Conservation (phyloP, 805 yeast genomes). For the Hermanozyma aechmeae region DNA sequence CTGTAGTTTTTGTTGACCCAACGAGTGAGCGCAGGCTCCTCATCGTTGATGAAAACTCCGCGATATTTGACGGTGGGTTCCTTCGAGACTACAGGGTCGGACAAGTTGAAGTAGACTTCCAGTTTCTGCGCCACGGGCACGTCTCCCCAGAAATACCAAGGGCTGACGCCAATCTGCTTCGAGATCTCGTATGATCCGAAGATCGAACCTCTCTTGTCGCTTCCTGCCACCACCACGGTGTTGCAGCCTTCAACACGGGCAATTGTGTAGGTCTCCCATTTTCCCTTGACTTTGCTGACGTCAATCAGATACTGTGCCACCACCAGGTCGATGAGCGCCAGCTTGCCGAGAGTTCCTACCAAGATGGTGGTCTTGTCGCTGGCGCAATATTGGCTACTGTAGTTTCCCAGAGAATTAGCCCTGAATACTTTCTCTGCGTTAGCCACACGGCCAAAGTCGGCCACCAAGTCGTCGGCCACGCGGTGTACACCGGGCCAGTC, state of each 20-base stretch:
- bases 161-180: conserved; percentile 10
- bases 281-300: conserved; percentile 7
- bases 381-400: too few relatives aligned
- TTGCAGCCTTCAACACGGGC: conserved; percentile 2
- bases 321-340: conserved; percentile 4
- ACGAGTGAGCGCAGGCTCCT: conserved; percentile 9
- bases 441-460: too few relatives aligned
- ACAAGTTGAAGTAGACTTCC: too few relatives aligned
- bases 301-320: conserved; percentile 2
- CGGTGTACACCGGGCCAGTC: too few relatives aligned
- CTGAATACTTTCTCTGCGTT: too few relatives aligned
- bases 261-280: conserved; percentile 10
- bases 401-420: too few relatives aligned
- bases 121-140: conserved; percentile 5
- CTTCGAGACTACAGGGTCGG: too few relatives aligned
- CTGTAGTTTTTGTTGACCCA: conserved; percentile 8
- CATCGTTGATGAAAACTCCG: conserved; percentile 11
- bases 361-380: conserved; percentile 6
- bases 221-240: conserved; percentile 10
- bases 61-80: conserved; percentile 11
- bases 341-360: conserved; percentile 10
- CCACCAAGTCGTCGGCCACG: too few relatives aligned
- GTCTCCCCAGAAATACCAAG: conserved; percentile 11
- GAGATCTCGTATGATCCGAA: conserved; percentile 10
- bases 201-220: conserved; percentile 11